Evolutionary conservation across 2,329 filamentous ascomycete genomes (phyloP).

Genomic region (Xylaria hypoxylon): DNA sequence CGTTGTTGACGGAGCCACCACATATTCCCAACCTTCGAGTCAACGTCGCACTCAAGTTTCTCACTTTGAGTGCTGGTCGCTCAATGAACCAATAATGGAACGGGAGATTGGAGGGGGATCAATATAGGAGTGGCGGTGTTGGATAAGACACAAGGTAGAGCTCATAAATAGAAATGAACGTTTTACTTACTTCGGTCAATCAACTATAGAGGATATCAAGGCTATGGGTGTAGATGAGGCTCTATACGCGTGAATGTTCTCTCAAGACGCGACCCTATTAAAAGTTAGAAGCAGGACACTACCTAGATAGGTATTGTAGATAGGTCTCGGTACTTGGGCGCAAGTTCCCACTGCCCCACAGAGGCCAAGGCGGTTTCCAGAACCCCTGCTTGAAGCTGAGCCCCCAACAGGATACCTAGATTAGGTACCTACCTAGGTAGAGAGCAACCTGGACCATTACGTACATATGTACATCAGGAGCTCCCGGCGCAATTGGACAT

Average conservation of each 20-base stretch:
- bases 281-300: conserved; percentile 40
- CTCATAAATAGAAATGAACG: not conserved
- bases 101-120: not conserved
- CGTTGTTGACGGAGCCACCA: not conserved
- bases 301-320: no score
- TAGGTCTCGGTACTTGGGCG: no score
- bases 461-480: conserved; percentile 2
- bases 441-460: conserved; percentile 21
- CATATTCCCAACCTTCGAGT: not conserved
- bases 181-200: conserved; percentile 3
- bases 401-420: not conserved
- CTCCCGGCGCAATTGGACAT: not conserved
- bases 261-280: conserved; percentile 47
- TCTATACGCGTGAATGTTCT: conserved; percentile 39
- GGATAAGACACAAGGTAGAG: no score
- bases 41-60: not conserved
- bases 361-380: not conserved
- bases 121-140: not conserved
- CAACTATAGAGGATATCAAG: not conserved
- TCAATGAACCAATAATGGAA: not conserved
- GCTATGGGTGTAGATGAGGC: conserved; percentile 9
- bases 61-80: not conserved
- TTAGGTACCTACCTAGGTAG: no score
- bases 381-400: conserved; percentile 1
- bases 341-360: not conserved